phyloP scores from a whole-genome alignment of 139 green algal species.

The Micromonas commoda region DNA sequence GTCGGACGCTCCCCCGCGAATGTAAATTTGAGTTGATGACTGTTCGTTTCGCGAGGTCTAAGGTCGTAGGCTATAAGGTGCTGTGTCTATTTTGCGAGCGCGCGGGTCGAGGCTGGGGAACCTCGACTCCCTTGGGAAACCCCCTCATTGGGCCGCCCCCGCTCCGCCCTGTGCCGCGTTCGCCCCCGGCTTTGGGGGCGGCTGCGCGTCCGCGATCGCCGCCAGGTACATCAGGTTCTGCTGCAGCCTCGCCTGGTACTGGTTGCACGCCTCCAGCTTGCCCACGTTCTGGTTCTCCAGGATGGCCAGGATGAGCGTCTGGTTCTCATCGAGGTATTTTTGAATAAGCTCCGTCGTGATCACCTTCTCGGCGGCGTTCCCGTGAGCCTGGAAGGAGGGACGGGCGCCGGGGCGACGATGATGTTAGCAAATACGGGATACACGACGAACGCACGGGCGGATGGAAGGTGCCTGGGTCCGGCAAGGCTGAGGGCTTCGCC shows the following conservation, averaged over 20 bases:
- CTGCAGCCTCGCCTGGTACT: constrained; percentile 47
- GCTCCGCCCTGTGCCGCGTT: too few species aligned
- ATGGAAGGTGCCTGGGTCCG: too few species aligned
- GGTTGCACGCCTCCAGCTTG: constrained; percentile 45
- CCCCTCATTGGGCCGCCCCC: not conserved
- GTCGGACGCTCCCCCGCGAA: too few species aligned
- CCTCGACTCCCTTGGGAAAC: not conserved
- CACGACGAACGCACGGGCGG: too few species aligned
- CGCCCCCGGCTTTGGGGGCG: not conserved
- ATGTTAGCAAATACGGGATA: too few species aligned
- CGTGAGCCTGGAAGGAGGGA: too few species aligned
- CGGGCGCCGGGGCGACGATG: too few species aligned
- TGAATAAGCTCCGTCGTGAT: constrained; percentile 36
- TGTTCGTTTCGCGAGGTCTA: too few species aligned
- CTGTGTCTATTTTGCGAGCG: too few species aligned
- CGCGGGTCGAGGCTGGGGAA: not conserved
- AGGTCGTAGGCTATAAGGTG: too few species aligned
- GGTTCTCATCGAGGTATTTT: constrained; percentile 52
- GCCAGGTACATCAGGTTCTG: constrained; percentile 58
- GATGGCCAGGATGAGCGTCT: constrained; percentile 49
- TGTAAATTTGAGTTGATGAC: too few species aligned
- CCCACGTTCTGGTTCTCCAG: constrained; percentile 51
- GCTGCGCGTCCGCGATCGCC: constrained; percentile 51
- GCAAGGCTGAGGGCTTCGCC: too few species aligned
- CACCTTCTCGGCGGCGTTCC: not conserved